Percentiles rank a stretch among this genome's conserved stretches.
phyloP scores from a whole-genome alignment of 768 basidiomycete species.

The Nidularia pulvinata region DNA sequence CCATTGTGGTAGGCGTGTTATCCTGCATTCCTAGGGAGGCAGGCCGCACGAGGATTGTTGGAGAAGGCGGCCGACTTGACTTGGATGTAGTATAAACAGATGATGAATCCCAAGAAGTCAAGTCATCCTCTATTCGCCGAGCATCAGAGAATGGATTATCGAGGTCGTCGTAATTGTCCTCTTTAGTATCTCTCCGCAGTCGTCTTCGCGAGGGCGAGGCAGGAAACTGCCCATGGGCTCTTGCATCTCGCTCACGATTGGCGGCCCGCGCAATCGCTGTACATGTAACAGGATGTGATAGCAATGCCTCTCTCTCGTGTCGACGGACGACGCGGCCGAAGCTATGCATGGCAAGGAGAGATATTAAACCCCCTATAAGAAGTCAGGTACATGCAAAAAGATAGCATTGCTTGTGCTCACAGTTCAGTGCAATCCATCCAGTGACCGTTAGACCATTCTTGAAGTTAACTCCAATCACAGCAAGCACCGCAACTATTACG shows the following conservation, averaged over 20 bases:
- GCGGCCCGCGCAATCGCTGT: slow-evolving; percentile 27
- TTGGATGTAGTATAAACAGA: too few relatives aligned
- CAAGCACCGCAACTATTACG: slow-evolving; percentile 45
- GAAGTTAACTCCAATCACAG: slow-evolving; percentile 48
- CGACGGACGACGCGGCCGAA: slow-evolving; percentile 58
- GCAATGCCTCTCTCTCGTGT: slow-evolving; percentile 57
- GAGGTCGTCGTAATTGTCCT: slow-evolving; percentile 5
- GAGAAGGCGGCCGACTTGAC: slow-evolving; percentile 2
- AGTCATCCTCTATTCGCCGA: slow-evolving; percentile 11
- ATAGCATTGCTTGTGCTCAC: slow-evolving; percentile 26
- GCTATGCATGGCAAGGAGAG: slow-evolving; percentile 56
- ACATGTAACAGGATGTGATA: slow-evolving; percentile 47
- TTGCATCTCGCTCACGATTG: slow-evolving; percentile 11
- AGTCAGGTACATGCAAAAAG: slow-evolving; percentile 6
- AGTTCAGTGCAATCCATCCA: slow-evolving; percentile 55
- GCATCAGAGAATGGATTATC: slow-evolving; percentile 32
- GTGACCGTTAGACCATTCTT: slow-evolving; percentile 41
- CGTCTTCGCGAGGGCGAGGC: not conserved
- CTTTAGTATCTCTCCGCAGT: not conserved
- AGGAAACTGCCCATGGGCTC: not conserved
- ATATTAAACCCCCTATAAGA: slow-evolving; percentile 50
- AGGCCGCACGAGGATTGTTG: not conserved
- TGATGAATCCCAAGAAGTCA: not conserved
- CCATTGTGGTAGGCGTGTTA: too few relatives aligned
- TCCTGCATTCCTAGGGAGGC: not conserved